Base-by-base conservation (phyloP, 768 basidiomycete species). In the Gloeophyllum trabeum region DNA sequence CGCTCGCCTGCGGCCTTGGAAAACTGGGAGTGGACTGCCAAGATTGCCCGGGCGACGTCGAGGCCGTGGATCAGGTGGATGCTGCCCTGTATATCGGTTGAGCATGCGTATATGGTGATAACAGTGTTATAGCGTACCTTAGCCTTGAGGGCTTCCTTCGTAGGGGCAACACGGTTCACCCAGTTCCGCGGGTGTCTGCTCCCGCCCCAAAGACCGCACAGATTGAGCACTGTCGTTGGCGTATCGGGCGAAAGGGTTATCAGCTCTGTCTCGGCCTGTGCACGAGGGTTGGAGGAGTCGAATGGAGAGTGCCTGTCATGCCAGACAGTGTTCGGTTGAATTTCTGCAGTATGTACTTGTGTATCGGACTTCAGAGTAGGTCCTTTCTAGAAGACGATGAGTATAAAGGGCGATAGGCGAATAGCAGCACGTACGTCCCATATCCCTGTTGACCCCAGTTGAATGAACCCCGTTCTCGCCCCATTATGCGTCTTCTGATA, bases 191-290 rank as follows among this genome's bases (percentile, higher is more conserved):
- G 55, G 4, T 62, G 56, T 6, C 80, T 65, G 5, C 57, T 46
- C 1, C 73, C 76, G 18, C 81, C 79, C 75, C 76, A 81, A 5
- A 83, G 60, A 0, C 79, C 81, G 5, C 68, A 60, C 21, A 83
- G 71, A 49, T 81, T 71, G 24, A 83, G 62, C 1, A 83, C 74
- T 1, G 73, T 73, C 1, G 74, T 71, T 3, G 47, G 50, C 1
- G 56, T 49, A 1, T 48, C 40, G 0, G 62, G 55, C 4, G 65
- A 63, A 13, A 77, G 51, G 0, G 58, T 54, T 6, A 81, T 63
- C 10, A 81, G 61, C 57, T 79, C 78, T 5, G 61, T 60, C 47
- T 81, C 81, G 1, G 74, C 71, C 18, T 50, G 56, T 6, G 71
- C 70, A 5, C 79, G 63, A 1, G 64, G 58, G 26, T 69, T 71